Evolutionary conservation across 2,329 filamentous ascomycete genomes (phyloP).

Genomic region (Trichoderma harzianum): DNA sequence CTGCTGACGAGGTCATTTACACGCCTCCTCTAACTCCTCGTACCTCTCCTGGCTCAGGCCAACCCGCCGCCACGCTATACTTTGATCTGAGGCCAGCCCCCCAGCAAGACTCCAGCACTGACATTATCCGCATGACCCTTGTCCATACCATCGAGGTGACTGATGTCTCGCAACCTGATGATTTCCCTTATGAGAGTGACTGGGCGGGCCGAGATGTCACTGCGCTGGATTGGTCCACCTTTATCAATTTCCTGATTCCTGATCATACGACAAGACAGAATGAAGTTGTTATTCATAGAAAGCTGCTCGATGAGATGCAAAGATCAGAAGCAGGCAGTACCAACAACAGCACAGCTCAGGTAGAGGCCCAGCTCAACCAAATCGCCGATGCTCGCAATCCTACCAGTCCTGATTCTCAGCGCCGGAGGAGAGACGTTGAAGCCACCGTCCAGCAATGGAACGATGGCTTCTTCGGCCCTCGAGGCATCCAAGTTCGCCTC

Average conservation of each 20-base stretch:
- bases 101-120: constrained; percentile 22
- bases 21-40: constrained; percentile 51
- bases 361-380: constrained; percentile 42
- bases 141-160: constrained; percentile 36
- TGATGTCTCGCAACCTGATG: constrained; percentile 36
- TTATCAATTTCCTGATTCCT: constrained; percentile 55
- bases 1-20: constrained; percentile 46
- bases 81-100: constrained; percentile 45
- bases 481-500: constrained; percentile 44
- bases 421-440: constrained; percentile 33
- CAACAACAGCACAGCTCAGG: constrained; percentile 29
- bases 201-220: constrained; percentile 44
- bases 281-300: constrained; percentile 47
- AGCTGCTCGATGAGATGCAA: constrained; percentile 42
- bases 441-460: constrained; percentile 54
- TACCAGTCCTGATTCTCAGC: constrained; percentile 17
- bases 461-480: constrained; percentile 51
- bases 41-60: constrained; percentile 25
- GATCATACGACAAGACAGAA: constrained; percentile 44
- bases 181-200: constrained; percentile 42
- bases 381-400: constrained; percentile 26
- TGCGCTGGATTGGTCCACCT: constrained; percentile 56
- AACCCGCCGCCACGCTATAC: constrained; percentile 34
- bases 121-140: constrained; percentile 23
- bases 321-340: constrained; percentile 28